Conservation (phyloP, 805 yeast genomes). For the Candida anglica region DNA sequence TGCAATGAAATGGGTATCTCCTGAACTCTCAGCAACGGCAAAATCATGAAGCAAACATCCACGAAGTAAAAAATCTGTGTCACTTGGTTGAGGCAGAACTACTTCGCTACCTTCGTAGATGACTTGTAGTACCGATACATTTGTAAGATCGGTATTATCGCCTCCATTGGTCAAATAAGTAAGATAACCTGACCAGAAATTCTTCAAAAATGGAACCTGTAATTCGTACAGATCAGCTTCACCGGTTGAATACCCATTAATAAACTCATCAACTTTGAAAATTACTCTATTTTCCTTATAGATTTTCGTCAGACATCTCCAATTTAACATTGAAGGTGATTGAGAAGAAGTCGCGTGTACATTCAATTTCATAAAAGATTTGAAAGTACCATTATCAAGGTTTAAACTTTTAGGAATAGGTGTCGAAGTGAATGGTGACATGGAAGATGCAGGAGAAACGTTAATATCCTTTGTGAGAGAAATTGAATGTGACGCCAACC, state of each 20-base stretch:
- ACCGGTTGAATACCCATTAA: constrained; percentile 27
- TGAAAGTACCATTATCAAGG: constrained; percentile 17
- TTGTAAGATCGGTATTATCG: constrained; percentile 10
- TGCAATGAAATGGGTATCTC: not conserved
- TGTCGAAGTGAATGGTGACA: constrained; percentile 10
- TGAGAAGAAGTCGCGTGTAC: constrained; percentile 7
- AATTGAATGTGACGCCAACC: constrained; percentile 10
- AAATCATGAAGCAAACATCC: constrained; percentile 25
- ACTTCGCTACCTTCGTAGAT: constrained; percentile 19
- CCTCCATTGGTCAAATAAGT: constrained; percentile 31
- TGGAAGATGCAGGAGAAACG: constrained; percentile 13
- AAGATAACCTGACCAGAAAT: constrained; percentile 37
- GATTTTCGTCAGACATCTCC: constrained; percentile 26
- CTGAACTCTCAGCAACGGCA: constrained; percentile 6
- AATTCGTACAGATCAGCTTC: constrained; percentile 15
- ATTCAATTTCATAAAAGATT: constrained; percentile 19
- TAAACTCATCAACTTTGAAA: constrained; percentile 19
- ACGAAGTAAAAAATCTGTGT: constrained; percentile 3
- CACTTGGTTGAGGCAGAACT: constrained; percentile 6
- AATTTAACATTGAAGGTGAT: constrained; percentile 15
- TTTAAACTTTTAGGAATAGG: constrained; percentile 7
- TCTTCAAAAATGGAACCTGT: constrained; percentile 33
- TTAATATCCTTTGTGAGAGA: not conserved
- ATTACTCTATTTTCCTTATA: constrained; percentile 17
- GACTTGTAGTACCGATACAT: constrained; percentile 27